Base-by-base conservation (phyloP, 371 early-diverging fungal species). In the Choanephora cucurbitarum region DNA sequence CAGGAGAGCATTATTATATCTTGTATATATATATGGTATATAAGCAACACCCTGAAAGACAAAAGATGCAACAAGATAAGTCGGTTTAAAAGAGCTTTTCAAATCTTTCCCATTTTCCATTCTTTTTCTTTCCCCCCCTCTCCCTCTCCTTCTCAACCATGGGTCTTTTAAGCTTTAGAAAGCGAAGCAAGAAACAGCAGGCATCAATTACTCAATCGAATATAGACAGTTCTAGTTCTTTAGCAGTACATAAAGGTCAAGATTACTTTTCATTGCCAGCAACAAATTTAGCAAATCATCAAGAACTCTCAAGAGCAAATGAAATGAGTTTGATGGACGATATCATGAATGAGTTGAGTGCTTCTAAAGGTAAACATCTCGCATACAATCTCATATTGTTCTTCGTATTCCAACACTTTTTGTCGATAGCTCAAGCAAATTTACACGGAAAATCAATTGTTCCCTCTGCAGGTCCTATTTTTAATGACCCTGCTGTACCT, bases 311-410 rank as follows among this genome's bases (percentile, higher is more conserved):
- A n/a, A 55, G 23, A 22, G 34, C 24, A 44, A 17, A 44, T 21
- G 56, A 49, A 34, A 48, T 50, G 1, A 67, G 63, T 23, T 47
- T 67, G 13, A 55, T 67, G 59, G 67, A 67, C 15, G 67, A 67
- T 46, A 67, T 67, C 10, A 62, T 62, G 67, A 62, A 59, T 19
- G 67, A 62, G 23, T 32, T 67, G n/a, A 52, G 28, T 10, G 46
- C 57, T 14, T n/a, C 52, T 14, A 45, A 46, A 41, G 37, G 14
- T 14, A 14, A 9, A 37, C 3, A 11, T 28, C 37, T 23, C 48
- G 0, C 3, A 22, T 5, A 8, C 22, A 13, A 37, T 5, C 6
- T 17, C 18, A 21, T 19, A 21, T 22, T 21, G 22, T 10, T 14
- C 19, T 21, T 4, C 24, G 2, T 14, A 7, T 22, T 15, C 24